Base-by-base conservation (phyloP, 805 yeast species). In the Kazachstania kunashirensis region DNA sequence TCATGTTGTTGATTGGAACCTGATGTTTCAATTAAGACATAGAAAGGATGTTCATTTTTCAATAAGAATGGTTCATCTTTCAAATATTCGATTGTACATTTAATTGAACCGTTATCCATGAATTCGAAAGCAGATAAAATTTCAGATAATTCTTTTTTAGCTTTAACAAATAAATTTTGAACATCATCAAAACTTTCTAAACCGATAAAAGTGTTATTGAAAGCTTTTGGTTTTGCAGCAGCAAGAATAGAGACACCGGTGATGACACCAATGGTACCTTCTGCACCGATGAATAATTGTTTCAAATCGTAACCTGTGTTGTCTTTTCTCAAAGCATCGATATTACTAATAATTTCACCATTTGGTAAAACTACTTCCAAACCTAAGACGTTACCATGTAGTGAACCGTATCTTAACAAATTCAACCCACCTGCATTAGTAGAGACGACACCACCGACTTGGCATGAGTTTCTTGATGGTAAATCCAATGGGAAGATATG, bases 401-500 rank as follows among this genome's bases (percentile, higher is more conserved):
- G 70, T 6, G 94, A 83, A 3, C 96, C 96, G 55, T 85, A 88
- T 49, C 94, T 71, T 42, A 88, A 62, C 33, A 88, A 66, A 53
- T 96, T 68, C 49, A 88, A 70, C 1, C 97, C 97, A 53, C 97
- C 97, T 5, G 97, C 97, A 57, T 88, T 88, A 16, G 96, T 85
- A 15, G 96, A 94, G 30, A 85, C 89, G 38, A 79, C 83, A 45
- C 96, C 97, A 48, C 96, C 96, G 45, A 89, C 79, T 49, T 84
- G 95, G 57, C 96, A 89, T 2, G 95, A 84, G 11, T 96, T 96
- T 63, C 89, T 88, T 26, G 97, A 96, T 39, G 96, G 96, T 43
- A 88, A 66, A 57, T 88, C 97, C 34, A 88, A 67, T 21, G 97
- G 97, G 70, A 86, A 88, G 38, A 88, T 83, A 61, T 81, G 82